phyloP scores from a whole-genome alignment of 257 asterid genomes.

The Plantago ovata region DNA sequence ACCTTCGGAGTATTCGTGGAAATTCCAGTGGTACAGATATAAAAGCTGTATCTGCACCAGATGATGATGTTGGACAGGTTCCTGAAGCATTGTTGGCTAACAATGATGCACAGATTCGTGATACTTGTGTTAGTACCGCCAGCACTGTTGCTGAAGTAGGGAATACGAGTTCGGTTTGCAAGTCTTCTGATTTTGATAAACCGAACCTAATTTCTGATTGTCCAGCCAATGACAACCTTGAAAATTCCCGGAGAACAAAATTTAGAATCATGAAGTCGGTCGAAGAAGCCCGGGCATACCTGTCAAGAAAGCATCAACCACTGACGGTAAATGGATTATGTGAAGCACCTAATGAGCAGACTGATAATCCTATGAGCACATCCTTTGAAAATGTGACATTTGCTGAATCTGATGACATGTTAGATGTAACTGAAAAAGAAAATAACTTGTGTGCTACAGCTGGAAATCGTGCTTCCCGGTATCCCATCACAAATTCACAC shows the following conservation, averaged over 20 bases:
- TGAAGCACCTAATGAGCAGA: slow-evolving; percentile 17
- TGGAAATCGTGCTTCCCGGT: slow-evolving; percentile 18
- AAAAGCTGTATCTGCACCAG: slow-evolving; percentile 19
- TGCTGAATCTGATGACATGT: slow-evolving; percentile 19
- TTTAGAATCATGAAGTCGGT: slow-evolving; percentile 67
- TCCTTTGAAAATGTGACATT: slow-evolving; percentile 23
- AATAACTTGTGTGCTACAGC: slow-evolving; percentile 19
- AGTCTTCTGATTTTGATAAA: slow-evolving; percentile 26
- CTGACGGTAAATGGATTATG: slow-evolving; percentile 24
- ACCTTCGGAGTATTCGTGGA: slow-evolving; percentile 18
- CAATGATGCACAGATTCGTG: slow-evolving; percentile 19
- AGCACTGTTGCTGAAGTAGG: slow-evolving; percentile 21
- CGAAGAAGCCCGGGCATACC: slow-evolving; percentile 79
- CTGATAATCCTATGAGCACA: slow-evolving; percentile 18
- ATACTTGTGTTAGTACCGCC: slow-evolving; percentile 21
- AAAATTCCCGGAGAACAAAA: slow-evolving; percentile 31
- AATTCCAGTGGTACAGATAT: slow-evolving; percentile 26
- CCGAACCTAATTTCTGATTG: slow-evolving; percentile 24
- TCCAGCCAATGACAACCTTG: slow-evolving; percentile 22
- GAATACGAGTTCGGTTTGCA: slow-evolving; percentile 19
- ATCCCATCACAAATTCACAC: slow-evolving; percentile 20
- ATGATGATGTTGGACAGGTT: slow-evolving; percentile 23
- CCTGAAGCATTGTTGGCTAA: slow-evolving; percentile 27
- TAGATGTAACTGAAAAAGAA: slow-evolving; percentile 26
- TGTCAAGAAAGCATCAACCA: slow-evolving; percentile 43